phyloP scores from a whole-genome alignment of 2,329 filamentous ascomycete species.

The Sclerotinia nivalis region DNA sequence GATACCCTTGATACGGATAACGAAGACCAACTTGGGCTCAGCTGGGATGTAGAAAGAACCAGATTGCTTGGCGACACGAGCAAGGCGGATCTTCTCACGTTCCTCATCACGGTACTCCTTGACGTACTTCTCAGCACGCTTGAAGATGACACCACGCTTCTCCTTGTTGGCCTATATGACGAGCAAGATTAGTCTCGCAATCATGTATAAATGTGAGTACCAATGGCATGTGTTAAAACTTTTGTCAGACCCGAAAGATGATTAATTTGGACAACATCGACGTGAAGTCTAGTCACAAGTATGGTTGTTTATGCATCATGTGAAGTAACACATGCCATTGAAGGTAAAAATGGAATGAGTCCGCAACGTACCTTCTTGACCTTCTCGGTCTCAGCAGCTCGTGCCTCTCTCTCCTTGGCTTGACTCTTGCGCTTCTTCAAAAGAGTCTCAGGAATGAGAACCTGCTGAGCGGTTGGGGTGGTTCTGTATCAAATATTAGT shows the following conservation, averaged over 20 bases:
- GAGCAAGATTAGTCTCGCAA: slow-evolving; percentile 44
- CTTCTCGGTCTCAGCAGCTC: slow-evolving; percentile 75
- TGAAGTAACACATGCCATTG: slow-evolving; percentile 27
- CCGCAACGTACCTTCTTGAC: slow-evolving; percentile 71
- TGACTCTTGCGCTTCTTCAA: slow-evolving; percentile 99
- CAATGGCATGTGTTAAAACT: slow-evolving; percentile 34
- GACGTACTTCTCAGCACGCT: slow-evolving; percentile 99
- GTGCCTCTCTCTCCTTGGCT: slow-evolving; percentile 97
- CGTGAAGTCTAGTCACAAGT: slow-evolving; percentile 80
- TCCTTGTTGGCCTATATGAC: slow-evolving; percentile 84
- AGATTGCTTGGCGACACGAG: slow-evolving; percentile 84
- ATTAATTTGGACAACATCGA: slow-evolving; percentile 98
- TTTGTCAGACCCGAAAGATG: slow-evolving; percentile 98
- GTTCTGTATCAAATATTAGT: slow-evolving; percentile 80
- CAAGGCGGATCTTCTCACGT: slow-evolving; percentile 96
- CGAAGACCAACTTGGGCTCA: slow-evolving; percentile 95
- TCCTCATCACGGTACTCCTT: slow-evolving; percentile 99
- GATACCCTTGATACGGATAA: slow-evolving; percentile 99
- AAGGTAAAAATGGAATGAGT: not conserved
- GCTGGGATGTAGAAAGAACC: slow-evolving; percentile 93
- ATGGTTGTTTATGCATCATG: slow-evolving; percentile 84
- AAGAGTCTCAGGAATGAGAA: slow-evolving; percentile 98
- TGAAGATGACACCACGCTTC: slow-evolving; percentile 99
- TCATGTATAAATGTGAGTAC: slow-evolving; percentile 27
- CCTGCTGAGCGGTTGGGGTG: slow-evolving; percentile 91